Percentiles rank a stretch among this genome's conserved stretches.
Conservation (phyloP, 768 basidiomycete species). For the Lentinula lateritia region DNA sequence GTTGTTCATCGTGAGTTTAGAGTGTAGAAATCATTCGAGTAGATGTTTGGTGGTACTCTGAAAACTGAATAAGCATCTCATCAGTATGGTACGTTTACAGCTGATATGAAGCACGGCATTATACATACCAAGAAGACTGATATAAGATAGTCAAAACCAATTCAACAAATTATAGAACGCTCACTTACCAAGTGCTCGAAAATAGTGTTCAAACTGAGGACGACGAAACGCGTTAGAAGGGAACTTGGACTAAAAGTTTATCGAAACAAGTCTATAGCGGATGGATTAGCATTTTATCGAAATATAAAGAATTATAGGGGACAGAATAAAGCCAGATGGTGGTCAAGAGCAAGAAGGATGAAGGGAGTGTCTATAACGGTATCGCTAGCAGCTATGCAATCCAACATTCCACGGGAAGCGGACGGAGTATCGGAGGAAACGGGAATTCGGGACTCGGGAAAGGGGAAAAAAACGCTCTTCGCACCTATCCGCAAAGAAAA, state of each 20-base stretch:
- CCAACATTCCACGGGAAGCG: not conserved
- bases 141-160: not conserved
- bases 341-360: not conserved
- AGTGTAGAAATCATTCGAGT: not conserved
- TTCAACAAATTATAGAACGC: not conserved
- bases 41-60: not conserved
- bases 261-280: not conserved
- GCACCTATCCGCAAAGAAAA: slow-evolving; percentile 6
- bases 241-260: not conserved
- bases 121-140: not conserved
- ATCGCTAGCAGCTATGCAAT: not conserved
- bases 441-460: slow-evolving; percentile 7
- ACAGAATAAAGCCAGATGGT: not conserved
- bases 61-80: not conserved
- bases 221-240: not conserved
- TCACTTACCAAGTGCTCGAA: not conserved
- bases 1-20: slow-evolving; percentile 2
- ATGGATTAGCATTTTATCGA: not conserved
- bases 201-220: not conserved
- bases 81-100: not conserved
- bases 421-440: slow-evolving; percentile 5
- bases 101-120: not conserved
- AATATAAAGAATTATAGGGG: not conserved
- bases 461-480: slow-evolving; percentile 5
- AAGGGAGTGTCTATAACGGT: not conserved